A percentile compares a stretch with the other conserved stretches of the same genome.
phyloP scores from a whole-genome alignment of 2,329 filamentous ascomycete genomes.

The Ceratocystiopsis sp. region DNA sequence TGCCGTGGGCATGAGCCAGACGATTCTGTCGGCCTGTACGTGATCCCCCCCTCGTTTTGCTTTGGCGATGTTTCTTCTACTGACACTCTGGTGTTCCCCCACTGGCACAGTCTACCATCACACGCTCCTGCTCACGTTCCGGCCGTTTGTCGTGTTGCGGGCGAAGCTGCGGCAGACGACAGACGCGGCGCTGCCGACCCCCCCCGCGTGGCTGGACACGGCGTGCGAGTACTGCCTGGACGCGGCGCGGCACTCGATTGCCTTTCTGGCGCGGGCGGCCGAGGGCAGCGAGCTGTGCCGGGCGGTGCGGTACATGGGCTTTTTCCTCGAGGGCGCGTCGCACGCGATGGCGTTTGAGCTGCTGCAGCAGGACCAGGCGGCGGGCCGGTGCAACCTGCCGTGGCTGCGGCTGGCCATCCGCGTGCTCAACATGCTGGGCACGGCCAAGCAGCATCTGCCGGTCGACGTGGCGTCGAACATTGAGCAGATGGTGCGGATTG shows the following conservation, averaged over 20 bases:
- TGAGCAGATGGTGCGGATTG: slow-evolving; percentile 7
- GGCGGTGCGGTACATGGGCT: slow-evolving; percentile 7
- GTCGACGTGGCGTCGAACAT: slow-evolving; percentile 6
- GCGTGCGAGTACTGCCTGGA: slow-evolving; percentile 8
- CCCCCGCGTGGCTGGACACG: slow-evolving; percentile 8
- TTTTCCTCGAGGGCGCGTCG: slow-evolving; percentile 9
- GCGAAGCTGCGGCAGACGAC: slow-evolving; percentile 5
- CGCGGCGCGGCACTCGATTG: slow-evolving; percentile 7
- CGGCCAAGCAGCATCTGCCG: background rate
- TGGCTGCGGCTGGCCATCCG: slow-evolving; percentile 8
- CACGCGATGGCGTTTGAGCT: slow-evolving; percentile 6
- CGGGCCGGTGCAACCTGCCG: slow-evolving; percentile 3
- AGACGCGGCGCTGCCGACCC: slow-evolving; percentile 1
- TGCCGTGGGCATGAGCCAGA: slow-evolving; percentile 9
- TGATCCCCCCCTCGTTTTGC: too few species aligned
- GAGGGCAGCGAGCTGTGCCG: slow-evolving; percentile 7
- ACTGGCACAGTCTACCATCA: slow-evolving; percentile 8
- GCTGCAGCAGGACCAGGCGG: slow-evolving; percentile 5
- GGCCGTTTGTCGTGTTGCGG: slow-evolving; percentile 9
- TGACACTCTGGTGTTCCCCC: background rate
- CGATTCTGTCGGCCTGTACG: slow-evolving; percentile 8
- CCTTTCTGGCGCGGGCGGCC: slow-evolving; percentile 3
- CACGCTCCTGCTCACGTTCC: slow-evolving; percentile 8
- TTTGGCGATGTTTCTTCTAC: too few species aligned
- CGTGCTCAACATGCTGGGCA: slow-evolving; percentile 3